Percentiles rank a stretch among this genome's conserved stretches.
Evolutionary conservation across 805 yeast genomes (phyloP).

Genomic region (Cyberlindnera japonica): DNA sequence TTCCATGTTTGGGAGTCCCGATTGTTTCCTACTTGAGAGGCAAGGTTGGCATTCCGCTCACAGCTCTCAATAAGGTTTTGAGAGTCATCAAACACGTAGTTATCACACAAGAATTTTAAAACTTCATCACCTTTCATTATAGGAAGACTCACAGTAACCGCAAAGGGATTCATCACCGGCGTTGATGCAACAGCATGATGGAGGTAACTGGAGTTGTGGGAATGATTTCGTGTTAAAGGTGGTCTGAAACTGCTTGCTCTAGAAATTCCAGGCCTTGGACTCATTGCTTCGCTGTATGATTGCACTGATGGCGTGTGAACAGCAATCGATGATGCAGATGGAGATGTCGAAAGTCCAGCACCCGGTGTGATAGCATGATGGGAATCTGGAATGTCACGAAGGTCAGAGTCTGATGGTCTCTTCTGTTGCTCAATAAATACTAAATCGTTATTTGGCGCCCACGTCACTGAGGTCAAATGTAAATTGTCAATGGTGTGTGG

Average conservation of each 20-base stretch:
- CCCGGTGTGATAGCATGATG: neutral
- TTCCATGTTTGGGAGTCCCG: slow-evolving; percentile 66
- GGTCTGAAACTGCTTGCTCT: slow-evolving; percentile 24
- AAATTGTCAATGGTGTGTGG: slow-evolving; percentile 47
- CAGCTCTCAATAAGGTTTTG: slow-evolving; percentile 48
- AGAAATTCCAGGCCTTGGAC: slow-evolving; percentile 27
- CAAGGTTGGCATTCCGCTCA: slow-evolving; percentile 53
- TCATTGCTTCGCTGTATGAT: slow-evolving; percentile 9
- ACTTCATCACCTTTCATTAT: slow-evolving; percentile 26
- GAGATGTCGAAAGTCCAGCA: slow-evolving; percentile 16
- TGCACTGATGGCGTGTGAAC: slow-evolving; percentile 7
- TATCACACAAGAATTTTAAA: slow-evolving; percentile 46
- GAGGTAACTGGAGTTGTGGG: slow-evolving; percentile 13
- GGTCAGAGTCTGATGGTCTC: slow-evolving; percentile 5
- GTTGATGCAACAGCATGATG: slow-evolving; percentile 9
- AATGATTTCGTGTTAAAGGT: slow-evolving; percentile 15
- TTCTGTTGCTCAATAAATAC: slow-evolving; percentile 47
- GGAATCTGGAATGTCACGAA: slow-evolving; percentile 2
- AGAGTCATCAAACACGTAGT: slow-evolving; percentile 44
- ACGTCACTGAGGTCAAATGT: slow-evolving; percentile 47
- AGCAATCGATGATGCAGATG: slow-evolving; percentile 14
- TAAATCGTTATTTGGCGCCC: slow-evolving; percentile 54
- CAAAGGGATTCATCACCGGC: slow-evolving; percentile 22
- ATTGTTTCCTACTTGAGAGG: slow-evolving; percentile 44
- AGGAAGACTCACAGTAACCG: slow-evolving; percentile 25